Base-by-base conservation (phyloP, 305 asterid genomes). In the Solanum chacoense region DNA sequence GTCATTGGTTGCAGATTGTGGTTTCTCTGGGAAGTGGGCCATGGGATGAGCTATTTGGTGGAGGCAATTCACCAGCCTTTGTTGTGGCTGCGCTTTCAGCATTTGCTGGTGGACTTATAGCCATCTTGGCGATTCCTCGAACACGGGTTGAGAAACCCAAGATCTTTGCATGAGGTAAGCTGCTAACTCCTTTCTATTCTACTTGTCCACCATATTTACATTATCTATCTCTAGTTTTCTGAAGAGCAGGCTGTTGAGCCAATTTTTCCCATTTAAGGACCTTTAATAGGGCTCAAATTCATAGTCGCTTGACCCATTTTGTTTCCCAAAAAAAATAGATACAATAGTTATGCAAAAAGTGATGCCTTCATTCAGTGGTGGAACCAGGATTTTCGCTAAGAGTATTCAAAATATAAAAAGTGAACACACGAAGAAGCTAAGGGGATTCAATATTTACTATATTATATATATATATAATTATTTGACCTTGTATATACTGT, bases 11-110 rank as follows among this genome's bases (percentile, higher is more conserved):
- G 88, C 92, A 96, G 98, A 90, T 93, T 84, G 76, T 95, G 32
- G 98, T 96, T 88, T 96, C 97, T 77, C 42, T 94, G 88, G 98
- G 98, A 90, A 90, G 96, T 26, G 98, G 99, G 36, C 98, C 98
- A 7, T 94, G 95, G 98, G 98, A 95, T 91, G 94, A 93, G 92
- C 93, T 95, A 74, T 94, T 95, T 91, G 99, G 98, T 76, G 98
- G 98, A 81, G 99, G 98, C 83, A 95, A 93, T 91, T 93, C 98
- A 4, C 97, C 98, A 80, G 98, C 98, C 84, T 90, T 96, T 80
- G 93, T 77, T 71, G 93, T 93, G 29, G 99, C 94, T 59, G 96
- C 98, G 50, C 28, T 94, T 87, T 89, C 97, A 85, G 92, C 98
- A 42, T 89, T 94, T 85, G 89, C 91, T 28, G 91, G 93, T 91